Base-by-base conservation (phyloP, 768 basidiomycete genomes). In the Chlorophyllum brunneum region DNA sequence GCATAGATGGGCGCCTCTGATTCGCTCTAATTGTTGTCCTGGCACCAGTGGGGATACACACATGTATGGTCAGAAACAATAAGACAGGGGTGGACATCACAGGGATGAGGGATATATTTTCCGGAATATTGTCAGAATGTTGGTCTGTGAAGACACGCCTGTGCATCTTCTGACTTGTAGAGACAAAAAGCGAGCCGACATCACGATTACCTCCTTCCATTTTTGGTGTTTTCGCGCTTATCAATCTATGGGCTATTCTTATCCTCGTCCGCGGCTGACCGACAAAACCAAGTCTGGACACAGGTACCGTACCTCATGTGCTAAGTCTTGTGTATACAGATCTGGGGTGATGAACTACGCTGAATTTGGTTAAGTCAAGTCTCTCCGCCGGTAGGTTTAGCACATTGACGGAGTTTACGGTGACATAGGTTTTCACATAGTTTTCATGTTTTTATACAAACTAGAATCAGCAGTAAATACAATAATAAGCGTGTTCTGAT, bases 131-230 rank as follows among this genome's bases (percentile, higher is more conserved):
- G 6, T 38, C 24, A 20, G 23, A 20, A 26, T 34, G 11, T 20
- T 27, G 13, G 11, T 27, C 0, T 7, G 15, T 30, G 7, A 33
- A 10, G 27, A 18, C 22, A 20, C 15, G 31, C 41, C 31, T 42
- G 40, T 31, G 30, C 13, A 51, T 29, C 20, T 20, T 18, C 15
- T 5, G 31, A 36, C 34, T 16, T 18, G 24, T 41, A 44, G 37
- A 44, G 42, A 52, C 51, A 52, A 52, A 52, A 52, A 37, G 34
- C 51, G 33, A 36, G 29, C 27, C 20, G 27, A 29, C 27, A 9
- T 49, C 48, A 29, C 30, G 4, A 44, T 43, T 30, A 29, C 29
- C 31, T 42, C 31, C 42, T 44, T 44, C 51, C 34, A 44, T 52
- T 52, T 45, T 30, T 8, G 48, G 27, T 3, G 8, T 18, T 16